Conservation (phyloP, 73 alveolate genomes). For the Paramecium primaurelia region DNA sequence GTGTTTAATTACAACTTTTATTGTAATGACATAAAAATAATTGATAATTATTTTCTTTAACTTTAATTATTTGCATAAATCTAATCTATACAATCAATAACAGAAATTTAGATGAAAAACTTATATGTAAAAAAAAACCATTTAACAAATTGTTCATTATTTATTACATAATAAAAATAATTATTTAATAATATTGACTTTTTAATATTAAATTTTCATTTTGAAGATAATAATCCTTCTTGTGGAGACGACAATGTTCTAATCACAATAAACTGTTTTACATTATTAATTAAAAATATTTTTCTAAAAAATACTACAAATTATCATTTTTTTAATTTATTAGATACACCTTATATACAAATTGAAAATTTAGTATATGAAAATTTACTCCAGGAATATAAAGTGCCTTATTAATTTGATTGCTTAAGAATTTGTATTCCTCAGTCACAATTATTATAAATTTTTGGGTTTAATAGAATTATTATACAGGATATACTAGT, state of each 20-base stretch:
- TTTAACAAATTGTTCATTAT: too few relatives aligned
- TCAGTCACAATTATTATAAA: neutral
- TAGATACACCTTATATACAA: neutral
- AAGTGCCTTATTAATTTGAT: neutral
- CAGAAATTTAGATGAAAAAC: neutral
- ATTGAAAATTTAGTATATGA: neutral
- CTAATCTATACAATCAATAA: neutral
- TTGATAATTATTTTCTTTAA: neutral
- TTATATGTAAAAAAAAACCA: too few relatives aligned
- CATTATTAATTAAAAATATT: neutral
- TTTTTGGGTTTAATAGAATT: neutral
- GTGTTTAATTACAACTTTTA: neutral
- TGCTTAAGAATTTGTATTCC: neutral
- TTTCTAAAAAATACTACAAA: neutral
- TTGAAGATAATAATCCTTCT: neutral
- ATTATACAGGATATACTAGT: neutral
- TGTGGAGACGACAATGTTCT: neutral
- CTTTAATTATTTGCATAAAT: too few relatives aligned
- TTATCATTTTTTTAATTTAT: neutral
- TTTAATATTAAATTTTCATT: too few relatives aligned
- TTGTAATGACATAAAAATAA: neutral
- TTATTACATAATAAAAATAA: neutral
- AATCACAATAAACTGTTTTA: neutral
- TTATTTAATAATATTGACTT: too few relatives aligned
- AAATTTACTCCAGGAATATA: neutral